These are phyloP conservation scores for Candida glaebosa DNA, from an alignment of 805 yeast genomes.

Conservation along the genomic window DNA sequence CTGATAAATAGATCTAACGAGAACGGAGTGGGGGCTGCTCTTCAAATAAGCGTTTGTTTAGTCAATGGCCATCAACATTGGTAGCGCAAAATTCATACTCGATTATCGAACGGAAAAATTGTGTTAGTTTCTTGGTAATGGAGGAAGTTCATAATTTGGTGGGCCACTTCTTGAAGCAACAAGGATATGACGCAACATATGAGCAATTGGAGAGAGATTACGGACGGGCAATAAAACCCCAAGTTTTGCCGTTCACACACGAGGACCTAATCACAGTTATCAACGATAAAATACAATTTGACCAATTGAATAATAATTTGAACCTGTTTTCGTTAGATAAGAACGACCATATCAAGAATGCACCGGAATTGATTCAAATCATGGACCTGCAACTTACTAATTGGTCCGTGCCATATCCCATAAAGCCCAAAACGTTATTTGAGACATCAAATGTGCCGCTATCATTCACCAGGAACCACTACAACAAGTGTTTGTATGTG, in stretches of 20 bases:
- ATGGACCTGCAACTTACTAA: conserved; percentile 12
- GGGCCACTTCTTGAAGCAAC: conserved; percentile 56
- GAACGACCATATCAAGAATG: conserved; percentile 7
- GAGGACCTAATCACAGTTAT: conserved; percentile 40
- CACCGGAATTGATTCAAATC: conserved; percentile 9
- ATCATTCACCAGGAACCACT: conserved; percentile 10
- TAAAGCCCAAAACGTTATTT: conserved; percentile 8
- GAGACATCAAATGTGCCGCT: conserved; percentile 24
- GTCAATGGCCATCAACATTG: too few relatives aligned
- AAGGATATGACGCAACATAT: conserved; percentile 46
- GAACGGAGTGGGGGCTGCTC: too few relatives aligned
- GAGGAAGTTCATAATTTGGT: conserved; percentile 34
- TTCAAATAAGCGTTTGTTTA: too few relatives aligned
- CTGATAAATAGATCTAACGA: too few relatives aligned
- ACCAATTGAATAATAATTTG: conserved; percentile 11
- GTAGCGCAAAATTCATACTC: too few relatives aligned
- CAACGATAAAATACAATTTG: conserved; percentile 31
- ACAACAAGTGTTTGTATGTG: too few relatives aligned
- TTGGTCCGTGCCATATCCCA: conserved; percentile 34
- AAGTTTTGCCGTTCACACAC: conserved; percentile 13
- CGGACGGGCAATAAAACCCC: conserved; percentile 28
- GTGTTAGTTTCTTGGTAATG: too few relatives aligned
- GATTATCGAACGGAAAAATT: too few relatives aligned
- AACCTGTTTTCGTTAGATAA: conserved; percentile 8
- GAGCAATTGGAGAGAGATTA: conserved; percentile 45